A percentile compares a stretch with the other conserved stretches of the same genome.
Evolutionary conservation across 108 stramenopile genomes (phyloP).

Genomic region (Cyclostephanos invisitatus): DNA sequence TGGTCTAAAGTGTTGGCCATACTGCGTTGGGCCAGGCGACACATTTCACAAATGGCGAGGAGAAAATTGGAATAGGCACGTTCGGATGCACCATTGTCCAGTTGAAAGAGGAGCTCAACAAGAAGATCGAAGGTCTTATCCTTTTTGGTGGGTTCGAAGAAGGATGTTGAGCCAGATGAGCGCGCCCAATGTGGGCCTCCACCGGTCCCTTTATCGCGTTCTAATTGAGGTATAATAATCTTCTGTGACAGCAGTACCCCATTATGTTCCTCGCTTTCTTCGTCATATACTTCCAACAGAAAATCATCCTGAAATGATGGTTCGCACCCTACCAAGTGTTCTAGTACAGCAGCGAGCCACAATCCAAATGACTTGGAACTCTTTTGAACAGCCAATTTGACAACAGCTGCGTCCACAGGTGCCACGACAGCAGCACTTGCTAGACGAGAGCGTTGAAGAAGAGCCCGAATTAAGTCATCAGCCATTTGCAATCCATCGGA

Average conservation of each 20-base stretch:
- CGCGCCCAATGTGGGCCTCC: background rate
- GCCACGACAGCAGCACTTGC: conserved; percentile 25
- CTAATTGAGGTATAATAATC: conserved; percentile 23
- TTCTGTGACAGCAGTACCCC: conserved; percentile 1
- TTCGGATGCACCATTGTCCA: conserved; percentile 43
- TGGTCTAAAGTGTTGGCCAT: conserved; percentile 72
- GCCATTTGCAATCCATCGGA: conserved; percentile 82
- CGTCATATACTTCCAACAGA: conserved; percentile 30
- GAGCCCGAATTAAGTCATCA: conserved; percentile 79
- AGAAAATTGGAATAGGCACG: conserved; percentile 48
- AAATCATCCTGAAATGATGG: conserved; percentile 38
- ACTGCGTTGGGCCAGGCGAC: conserved; percentile 68
- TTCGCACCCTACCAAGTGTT: conserved; percentile 76
- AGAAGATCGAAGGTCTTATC: conserved; percentile 20
- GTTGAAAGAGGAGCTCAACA: conserved; percentile 21
- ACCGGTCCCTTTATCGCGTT: conserved; percentile 31
- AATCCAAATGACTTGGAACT: conserved; percentile 64
- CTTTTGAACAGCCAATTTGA: conserved; percentile 70
- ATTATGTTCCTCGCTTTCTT: conserved; percentile 25
- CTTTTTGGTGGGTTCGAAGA: conserved; percentile 13
- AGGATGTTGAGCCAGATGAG: conserved; percentile 4
- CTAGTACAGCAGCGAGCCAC: conserved; percentile 77
- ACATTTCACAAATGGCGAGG: conserved; percentile 80
- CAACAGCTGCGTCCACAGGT: conserved; percentile 57
- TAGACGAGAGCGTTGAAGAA: conserved; percentile 41